Percentiles rank a stretch among this genome's conserved stretches.
phyloP scores from a whole-genome alignment of 257 asterid genomes.

The Penstemon newberryi region DNA sequence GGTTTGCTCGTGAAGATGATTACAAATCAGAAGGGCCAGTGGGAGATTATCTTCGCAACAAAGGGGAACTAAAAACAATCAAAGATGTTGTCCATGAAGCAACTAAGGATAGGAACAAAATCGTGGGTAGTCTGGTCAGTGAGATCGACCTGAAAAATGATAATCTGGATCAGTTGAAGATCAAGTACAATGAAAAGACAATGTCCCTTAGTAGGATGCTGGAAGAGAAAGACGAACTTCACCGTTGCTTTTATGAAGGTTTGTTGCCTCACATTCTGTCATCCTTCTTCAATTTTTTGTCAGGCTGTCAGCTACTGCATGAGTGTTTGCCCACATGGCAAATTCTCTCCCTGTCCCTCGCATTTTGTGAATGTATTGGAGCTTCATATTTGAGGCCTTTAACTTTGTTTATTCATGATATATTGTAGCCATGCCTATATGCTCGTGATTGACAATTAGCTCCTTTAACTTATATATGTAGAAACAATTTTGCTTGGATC shows the following conservation, averaged over 20 bases:
- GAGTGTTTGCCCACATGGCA: neutral
- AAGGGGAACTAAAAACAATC: conserved; percentile 46
- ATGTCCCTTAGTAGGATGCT: conserved; percentile 76
- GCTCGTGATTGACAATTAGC: conserved; percentile 13
- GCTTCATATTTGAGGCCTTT: conserved; percentile 10
- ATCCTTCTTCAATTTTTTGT: conserved; percentile 12
- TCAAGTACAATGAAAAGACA: conserved; percentile 51
- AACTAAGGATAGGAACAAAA: conserved; percentile 39
- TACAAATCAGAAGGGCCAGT: conserved; percentile 52
- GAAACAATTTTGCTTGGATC: conserved; percentile 13
- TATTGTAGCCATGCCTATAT: neutral
- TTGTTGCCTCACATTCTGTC: conserved; percentile 19
- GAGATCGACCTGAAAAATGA: conserved; percentile 72
- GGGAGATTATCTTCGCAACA: conserved; percentile 58
- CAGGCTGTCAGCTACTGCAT: neutral
- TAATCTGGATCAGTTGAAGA: conserved; percentile 64
- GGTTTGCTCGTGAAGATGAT: conserved; percentile 70
- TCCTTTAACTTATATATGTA: conserved; percentile 10
- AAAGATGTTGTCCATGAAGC: conserved; percentile 50
- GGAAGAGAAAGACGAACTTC: conserved; percentile 78
- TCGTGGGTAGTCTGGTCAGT: conserved; percentile 58
- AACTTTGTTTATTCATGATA: neutral
- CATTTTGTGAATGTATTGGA: neutral
- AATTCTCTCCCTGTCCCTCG: neutral
- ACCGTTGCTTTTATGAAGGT: conserved; percentile 83